Base-by-base conservation (phyloP, 306 rosid species). In the Luffa aegyptiaca region DNA sequence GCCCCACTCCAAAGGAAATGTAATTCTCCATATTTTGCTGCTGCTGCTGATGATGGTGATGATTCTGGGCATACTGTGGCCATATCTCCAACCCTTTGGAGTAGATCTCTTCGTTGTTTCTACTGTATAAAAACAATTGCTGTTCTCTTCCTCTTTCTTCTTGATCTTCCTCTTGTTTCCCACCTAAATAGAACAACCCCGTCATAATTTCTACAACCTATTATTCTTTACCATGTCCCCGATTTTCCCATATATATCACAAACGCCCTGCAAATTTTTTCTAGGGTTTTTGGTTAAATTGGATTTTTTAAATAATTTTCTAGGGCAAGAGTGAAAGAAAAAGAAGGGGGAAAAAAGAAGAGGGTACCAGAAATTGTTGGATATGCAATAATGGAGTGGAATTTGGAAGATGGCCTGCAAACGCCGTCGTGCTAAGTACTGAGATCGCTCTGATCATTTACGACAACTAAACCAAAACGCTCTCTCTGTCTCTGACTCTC, bases 121-220 rank as follows among this genome's bases (percentile, higher is more conserved):
- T 66, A 58, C 10, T 51, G 72, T 84, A 84, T 71, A 85, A 62
- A 49, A 85, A 85, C 65, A 85, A 85, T 0, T 80, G 79, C 26
- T 77, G 84, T 55, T 80, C 82, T 71, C 84, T 83, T 58, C 80
- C 56, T 37, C 26, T 18, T 42, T 83, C 81, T 65, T 37, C 79
- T 36, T 18, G 18, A 16, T 75, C 33, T 2, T 52, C 63, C 45
- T 81, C 83, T 39, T 80, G 78, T 10, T 83, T 80, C 70, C 87
- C 92, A 44, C 88, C 88, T 88, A 88, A 86, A 88, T 90, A 88
- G 84, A 90, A 87, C 87, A 51, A 90, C 85, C 89, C 87, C 86
- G 11, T 84, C 69, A 74, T 66, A 11, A 18, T 74, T 14, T 74
- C 61, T 83, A 78, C 75, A 79, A 83, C 87, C 76, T 76, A 85